A percentile compares a stretch with the other conserved stretches of the same genome.
Conservation (phyloP, 139 green algal species). For the Choricystis sp. region DNA sequence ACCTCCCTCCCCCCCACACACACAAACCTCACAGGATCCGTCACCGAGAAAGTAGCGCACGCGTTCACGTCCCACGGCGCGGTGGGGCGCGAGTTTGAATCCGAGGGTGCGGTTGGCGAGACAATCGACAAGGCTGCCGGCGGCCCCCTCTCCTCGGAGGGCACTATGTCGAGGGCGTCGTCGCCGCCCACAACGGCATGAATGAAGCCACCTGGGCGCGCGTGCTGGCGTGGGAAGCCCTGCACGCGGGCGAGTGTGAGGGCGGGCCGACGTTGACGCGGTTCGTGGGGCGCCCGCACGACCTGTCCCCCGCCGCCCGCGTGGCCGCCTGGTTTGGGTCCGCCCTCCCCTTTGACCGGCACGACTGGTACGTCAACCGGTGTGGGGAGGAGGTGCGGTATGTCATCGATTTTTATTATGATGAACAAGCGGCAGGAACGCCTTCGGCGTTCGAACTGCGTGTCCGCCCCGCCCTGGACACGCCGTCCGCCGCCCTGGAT, state of each 20-base stretch:
- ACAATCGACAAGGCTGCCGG: too few relatives aligned
- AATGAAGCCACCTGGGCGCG: conserved; percentile 84
- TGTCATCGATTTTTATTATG: conserved; percentile 95
- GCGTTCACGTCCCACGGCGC: too few relatives aligned
- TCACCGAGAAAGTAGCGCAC: too few relatives aligned
- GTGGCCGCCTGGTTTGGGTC: conserved; percentile 39
- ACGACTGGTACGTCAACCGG: conserved; percentile 83
- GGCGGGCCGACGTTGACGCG: conserved; percentile 48
- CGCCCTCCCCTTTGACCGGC: conserved; percentile 75
- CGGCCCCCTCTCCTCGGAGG: too few relatives aligned
- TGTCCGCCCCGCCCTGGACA: conserved; percentile 73
- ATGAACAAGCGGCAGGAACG: conserved; percentile 41
- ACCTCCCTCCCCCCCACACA: too few relatives aligned
- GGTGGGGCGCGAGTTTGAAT: too few relatives aligned
- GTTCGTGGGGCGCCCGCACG: conserved; percentile 70
- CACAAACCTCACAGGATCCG: too few relatives aligned
- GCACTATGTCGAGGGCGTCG: conserved; percentile 75
- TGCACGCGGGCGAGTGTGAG: conserved; percentile 54
- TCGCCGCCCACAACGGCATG: conserved; percentile 68
- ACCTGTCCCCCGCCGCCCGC: conserved; percentile 69
- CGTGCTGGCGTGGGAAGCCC: conserved; percentile 68
- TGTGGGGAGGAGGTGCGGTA: conserved; percentile 75
- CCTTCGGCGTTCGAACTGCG: conserved; percentile 64
- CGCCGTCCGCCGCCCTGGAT: conserved; percentile 44
- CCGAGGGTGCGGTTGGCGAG: too few relatives aligned